Evolutionary conservation across 2,329 filamentous ascomycete genomes (phyloP).

Genomic region (Verticillium albo-atrum): DNA sequence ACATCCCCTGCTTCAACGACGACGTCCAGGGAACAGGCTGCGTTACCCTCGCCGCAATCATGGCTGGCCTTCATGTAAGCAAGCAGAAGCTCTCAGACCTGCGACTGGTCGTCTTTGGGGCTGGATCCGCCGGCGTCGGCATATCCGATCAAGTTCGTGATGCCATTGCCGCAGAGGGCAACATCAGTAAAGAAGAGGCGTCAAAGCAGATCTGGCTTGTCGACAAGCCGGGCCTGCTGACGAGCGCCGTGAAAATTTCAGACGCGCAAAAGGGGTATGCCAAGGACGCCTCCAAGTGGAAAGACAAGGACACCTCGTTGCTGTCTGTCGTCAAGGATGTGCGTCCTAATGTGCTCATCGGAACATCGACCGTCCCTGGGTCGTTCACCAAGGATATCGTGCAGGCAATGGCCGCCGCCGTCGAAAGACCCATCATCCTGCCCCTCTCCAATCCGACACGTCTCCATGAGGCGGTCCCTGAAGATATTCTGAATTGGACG

Average conservation of each 20-base stretch:
- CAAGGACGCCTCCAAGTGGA: conserved; percentile 60
- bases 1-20: conserved; percentile 85
- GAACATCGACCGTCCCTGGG: conserved; percentile 74
- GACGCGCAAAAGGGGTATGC: conserved; percentile 64
- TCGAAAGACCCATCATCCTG: conserved; percentile 70
- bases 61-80: conserved; percentile 68
- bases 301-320: conserved; percentile 52
- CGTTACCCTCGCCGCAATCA: conserved; percentile 78
- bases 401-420: conserved; percentile 69
- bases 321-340: conserved; percentile 64
- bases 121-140: conserved; percentile 77
- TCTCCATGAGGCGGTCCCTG: conserved; percentile 75
- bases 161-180: conserved; percentile 66
- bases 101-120: conserved; percentile 71
- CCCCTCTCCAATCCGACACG: conserved; percentile 82
- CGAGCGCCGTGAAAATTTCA: conserved; percentile 59
- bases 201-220: conserved; percentile 77
- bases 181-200: conserved; percentile 68
- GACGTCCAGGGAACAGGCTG: conserved; percentile 88
- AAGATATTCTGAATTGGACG: conserved; percentile 75
- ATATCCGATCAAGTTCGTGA: conserved; percentile 83
- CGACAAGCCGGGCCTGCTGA: conserved; percentile 75
- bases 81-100: conserved; percentile 63
- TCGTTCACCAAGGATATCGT: conserved; percentile 73
- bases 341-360: conserved; percentile 77